phyloP scores from a whole-genome alignment of 1,284 basidiomycete species.

The Moniliella sp. region DNA sequence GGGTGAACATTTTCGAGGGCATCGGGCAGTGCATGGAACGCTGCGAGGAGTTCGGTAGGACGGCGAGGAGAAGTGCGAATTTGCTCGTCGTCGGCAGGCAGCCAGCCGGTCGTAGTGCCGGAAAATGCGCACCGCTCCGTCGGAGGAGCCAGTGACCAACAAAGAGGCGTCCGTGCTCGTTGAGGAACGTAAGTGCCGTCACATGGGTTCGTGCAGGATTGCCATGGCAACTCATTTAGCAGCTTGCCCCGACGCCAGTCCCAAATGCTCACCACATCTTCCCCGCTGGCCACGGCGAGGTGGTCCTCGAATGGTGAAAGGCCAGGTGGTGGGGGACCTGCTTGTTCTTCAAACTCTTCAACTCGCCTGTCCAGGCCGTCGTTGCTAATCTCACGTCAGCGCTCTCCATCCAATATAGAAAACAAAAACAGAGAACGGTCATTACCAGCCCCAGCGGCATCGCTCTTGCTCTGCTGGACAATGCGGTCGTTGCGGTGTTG shows the following conservation, averaged over 20 bases:
- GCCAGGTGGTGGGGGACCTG: no score
- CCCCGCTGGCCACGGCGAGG: background rate
- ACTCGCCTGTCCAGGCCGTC: no score
- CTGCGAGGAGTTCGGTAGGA: slow-evolving; percentile 60
- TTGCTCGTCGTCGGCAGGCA: no score
- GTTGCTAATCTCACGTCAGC: no score
- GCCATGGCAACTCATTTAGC: slow-evolving; percentile 66
- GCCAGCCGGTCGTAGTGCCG: background rate
- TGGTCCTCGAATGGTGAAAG: background rate
- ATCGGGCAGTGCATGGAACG: slow-evolving; percentile 72
- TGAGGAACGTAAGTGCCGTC: slow-evolving; percentile 76
- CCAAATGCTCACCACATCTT: slow-evolving; percentile 47
- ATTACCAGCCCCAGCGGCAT: slow-evolving; percentile 53
- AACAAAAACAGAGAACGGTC: slow-evolving; percentile 11
- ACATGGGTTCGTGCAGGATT: slow-evolving; percentile 63
- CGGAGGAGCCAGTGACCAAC: slow-evolving; percentile 66
- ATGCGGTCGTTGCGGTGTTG: slow-evolving; percentile 71
- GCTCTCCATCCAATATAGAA: no score
- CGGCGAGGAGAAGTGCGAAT: slow-evolving; percentile 7
- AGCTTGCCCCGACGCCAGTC: slow-evolving; percentile 69
- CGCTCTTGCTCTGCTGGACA: slow-evolving; percentile 45
- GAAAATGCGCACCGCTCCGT: slow-evolving; percentile 14
- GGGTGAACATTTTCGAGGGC: slow-evolving; percentile 50
- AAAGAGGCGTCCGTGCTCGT: slow-evolving; percentile 83
- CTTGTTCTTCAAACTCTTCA: no score